Percentiles rank a stretch among this genome's conserved stretches.
These are phyloP conservation scores for Filobasidium floriforme DNA, from an alignment of 768 basidiomycete species.

Conservation along the genomic window DNA sequence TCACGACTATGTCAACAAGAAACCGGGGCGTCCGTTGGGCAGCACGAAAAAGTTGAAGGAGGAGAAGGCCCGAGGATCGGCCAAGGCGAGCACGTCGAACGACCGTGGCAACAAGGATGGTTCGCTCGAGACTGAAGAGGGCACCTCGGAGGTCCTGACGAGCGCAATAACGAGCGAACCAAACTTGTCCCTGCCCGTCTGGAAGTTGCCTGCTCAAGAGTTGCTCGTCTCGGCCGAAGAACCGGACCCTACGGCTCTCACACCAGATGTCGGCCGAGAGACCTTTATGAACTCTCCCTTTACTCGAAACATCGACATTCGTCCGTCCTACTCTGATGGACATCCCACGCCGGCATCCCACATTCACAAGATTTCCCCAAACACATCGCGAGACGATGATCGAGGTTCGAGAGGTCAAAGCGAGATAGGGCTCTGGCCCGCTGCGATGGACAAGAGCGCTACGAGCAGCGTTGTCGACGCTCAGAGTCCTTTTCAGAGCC, in stretches of 20 bases:
- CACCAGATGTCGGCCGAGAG: too few species aligned
- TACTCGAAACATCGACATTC: too few species aligned
- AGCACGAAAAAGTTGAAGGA: conserved; percentile 12
- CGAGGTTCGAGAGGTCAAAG: background rate
- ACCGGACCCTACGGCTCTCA: too few species aligned
- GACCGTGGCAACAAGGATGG: background rate
- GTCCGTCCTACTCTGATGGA: too few species aligned
- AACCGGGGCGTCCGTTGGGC: conserved; percentile 15
- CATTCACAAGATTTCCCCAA: background rate
- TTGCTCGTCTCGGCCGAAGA: too few species aligned
- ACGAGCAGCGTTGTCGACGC: background rate
- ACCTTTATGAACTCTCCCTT: too few species aligned
- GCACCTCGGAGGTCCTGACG: too few species aligned
- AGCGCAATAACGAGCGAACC: too few species aligned
- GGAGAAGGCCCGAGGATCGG: background rate
- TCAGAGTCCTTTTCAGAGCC: background rate
- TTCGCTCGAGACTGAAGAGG: too few species aligned
- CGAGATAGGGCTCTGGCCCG: background rate
- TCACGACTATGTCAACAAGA: conserved; percentile 22
- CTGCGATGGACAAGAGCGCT: background rate
- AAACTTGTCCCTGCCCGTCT: too few species aligned
- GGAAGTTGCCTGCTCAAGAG: too few species aligned
- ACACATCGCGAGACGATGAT: background rate
- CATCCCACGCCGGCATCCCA: too few species aligned
- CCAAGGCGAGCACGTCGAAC: background rate